phyloP scores from a whole-genome alignment of 2,329 filamentous ascomycete genomes.

The Paramyrothecium sp. region DNA sequence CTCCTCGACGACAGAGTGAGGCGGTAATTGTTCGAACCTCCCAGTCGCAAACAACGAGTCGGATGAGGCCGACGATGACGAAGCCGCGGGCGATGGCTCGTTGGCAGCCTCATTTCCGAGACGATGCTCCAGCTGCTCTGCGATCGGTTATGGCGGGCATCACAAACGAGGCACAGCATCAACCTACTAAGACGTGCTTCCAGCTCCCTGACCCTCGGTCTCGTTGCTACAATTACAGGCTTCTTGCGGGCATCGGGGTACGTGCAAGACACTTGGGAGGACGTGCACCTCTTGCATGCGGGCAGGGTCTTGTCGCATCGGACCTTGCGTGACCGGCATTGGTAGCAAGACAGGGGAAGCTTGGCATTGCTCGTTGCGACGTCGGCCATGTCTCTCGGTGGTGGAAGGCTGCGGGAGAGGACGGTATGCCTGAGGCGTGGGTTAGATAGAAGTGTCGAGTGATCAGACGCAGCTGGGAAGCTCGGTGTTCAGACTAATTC shows the following conservation, averaged over 20 bases:
- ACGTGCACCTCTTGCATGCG: constrained; percentile 20
- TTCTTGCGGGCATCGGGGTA: constrained; percentile 23
- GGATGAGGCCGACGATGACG: not conserved
- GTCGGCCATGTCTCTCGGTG: not conserved
- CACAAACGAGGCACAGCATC: not conserved
- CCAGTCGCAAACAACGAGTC: constrained; percentile 14
- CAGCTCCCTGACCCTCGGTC: constrained; percentile 25
- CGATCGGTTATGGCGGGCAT: not conserved
- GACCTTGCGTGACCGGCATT: constrained; percentile 24
- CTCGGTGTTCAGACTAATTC: too few relatives aligned
- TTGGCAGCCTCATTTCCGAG: constrained; percentile 3
- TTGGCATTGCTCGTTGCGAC: not conserved
- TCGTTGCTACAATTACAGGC: constrained; percentile 16
- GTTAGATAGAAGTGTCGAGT: too few relatives aligned
- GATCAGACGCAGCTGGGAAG: too few relatives aligned
- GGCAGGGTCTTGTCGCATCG: constrained; percentile 25
- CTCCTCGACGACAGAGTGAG: constrained; percentile 12
- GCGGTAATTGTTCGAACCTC: constrained; percentile 12
- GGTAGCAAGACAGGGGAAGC: constrained; percentile 18
- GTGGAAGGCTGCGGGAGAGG: not conserved
- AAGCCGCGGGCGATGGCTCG: constrained; percentile 1
- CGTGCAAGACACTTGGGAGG: constrained; percentile 15
- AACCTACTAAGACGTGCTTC: constrained; percentile 20
- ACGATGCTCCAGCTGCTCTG: constrained; percentile 35
- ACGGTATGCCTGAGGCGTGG: too few relatives aligned